These are phyloP conservation scores for Forsythia suspensa DNA, from an alignment of 257 asterid species.

Conservation along the genomic window DNA sequence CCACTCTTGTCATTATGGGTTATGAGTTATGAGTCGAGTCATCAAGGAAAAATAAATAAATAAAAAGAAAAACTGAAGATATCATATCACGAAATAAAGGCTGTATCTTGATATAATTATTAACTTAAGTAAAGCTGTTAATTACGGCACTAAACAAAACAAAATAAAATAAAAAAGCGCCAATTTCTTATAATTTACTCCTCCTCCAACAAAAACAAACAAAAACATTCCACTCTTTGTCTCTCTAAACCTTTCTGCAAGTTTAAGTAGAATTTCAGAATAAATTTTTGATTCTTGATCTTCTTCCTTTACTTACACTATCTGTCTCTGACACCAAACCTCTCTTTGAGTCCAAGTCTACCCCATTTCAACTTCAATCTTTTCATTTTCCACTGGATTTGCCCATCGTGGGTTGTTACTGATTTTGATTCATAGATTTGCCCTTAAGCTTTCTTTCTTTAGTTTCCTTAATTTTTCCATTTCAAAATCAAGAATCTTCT, in stretches of 20 bases:
- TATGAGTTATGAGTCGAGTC: not conserved
- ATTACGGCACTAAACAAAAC: too few relatives aligned
- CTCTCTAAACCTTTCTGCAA: conserved; percentile 28
- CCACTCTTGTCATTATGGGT: not conserved
- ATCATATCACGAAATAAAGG: not conserved
- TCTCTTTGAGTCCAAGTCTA: conserved; percentile 72
- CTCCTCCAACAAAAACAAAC: not conserved
- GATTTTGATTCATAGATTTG: conserved; percentile 52
- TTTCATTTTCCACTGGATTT: conserved; percentile 36
- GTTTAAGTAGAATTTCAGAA: not conserved
- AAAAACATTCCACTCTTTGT: conserved; percentile 9
- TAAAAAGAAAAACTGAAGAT: not conserved
- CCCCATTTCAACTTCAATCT: conserved; percentile 27
- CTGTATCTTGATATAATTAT: not conserved
- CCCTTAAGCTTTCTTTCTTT: conserved; percentile 36
- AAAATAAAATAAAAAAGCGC: too few relatives aligned
- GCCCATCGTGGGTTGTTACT: conserved; percentile 51
- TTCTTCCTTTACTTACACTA: conserved; percentile 4
- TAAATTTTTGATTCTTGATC: conserved; percentile 8
- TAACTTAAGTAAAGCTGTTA: too few relatives aligned
- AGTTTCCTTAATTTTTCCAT: conserved; percentile 7
- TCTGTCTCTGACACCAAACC: conserved; percentile 55
- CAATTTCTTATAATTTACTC: not conserved
- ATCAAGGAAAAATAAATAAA: not conserved
- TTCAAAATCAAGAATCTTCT: conserved; percentile 25